Conservation (phyloP, 805 yeast genomes). For the Phaffomyces opuntiae region DNA sequence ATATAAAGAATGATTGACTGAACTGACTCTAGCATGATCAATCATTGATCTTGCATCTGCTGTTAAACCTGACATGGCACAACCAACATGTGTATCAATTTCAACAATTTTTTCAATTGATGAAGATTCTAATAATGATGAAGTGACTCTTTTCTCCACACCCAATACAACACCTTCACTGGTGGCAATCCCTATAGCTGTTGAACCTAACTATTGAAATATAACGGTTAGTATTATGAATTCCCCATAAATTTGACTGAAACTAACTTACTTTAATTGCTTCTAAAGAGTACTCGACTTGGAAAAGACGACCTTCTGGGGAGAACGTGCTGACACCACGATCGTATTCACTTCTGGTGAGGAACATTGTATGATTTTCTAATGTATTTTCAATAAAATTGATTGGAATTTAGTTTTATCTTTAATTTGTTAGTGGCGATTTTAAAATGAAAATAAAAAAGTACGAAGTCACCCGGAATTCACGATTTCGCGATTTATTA, state of each 20-base stretch:
- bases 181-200: constrained; percentile 95
- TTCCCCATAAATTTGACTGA: not conserved
- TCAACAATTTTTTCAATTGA: constrained; percentile 96
- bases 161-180: constrained; percentile 94
- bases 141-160: constrained; percentile 95
- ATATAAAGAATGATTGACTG: constrained; percentile 81
- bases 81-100: constrained; percentile 88
- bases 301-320: constrained; percentile 97
- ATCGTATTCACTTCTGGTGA: constrained; percentile 99
- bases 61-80: constrained; percentile 98
- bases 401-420: not conserved
- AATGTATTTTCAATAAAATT: not conserved
- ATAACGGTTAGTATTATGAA: constrained; percentile 1
- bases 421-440: constrained; percentile 1
- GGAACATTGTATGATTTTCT: constrained; percentile 80
- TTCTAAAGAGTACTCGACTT: constrained; percentile 95
- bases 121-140: constrained; percentile 81
- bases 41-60: constrained; percentile 99
- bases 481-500: not conserved
- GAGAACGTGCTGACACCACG: constrained; percentile 98
- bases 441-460: not conserved
- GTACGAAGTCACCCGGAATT: not conserved
- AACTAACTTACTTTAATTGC: constrained; percentile 68
- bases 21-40: constrained; percentile 91
- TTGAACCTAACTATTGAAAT: constrained; percentile 59